A percentile compares a stretch with the other conserved stretches of the same genome.
Evolutionary conservation across 305 asterid species (phyloP).

Genomic region (Fraxinus dipetala): DNA sequence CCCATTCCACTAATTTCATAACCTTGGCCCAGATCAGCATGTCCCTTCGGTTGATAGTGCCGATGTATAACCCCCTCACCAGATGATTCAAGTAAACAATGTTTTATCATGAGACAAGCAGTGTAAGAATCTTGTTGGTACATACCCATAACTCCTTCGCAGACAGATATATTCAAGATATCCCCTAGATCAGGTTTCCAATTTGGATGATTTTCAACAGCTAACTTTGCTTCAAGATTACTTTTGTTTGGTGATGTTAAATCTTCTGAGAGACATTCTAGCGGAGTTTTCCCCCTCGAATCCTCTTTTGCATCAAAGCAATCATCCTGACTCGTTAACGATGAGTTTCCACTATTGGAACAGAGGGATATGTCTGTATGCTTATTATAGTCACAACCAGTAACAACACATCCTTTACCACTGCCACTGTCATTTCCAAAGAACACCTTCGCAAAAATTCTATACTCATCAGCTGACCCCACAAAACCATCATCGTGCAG

Average conservation of each 20-base stretch:
- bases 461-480: conserved; percentile 58
- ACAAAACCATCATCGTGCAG: conserved; percentile 65
- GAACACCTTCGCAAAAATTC: conserved; percentile 62
- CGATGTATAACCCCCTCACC: conserved; percentile 47
- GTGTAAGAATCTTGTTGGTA: conserved; percentile 36
- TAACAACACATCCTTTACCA: conserved; percentile 39
- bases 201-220: conserved; percentile 38
- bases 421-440: conserved; percentile 41
- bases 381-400: conserved; percentile 35
- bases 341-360: conserved; percentile 58
- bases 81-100: conserved; percentile 75
- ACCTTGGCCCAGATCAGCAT: conserved; percentile 31
- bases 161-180: conserved; percentile 34
- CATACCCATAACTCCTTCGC: conserved; percentile 39
- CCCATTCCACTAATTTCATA: conserved; percentile 37
- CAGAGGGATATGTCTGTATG: conserved; percentile 38
- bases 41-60: conserved; percentile 49
- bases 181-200: conserved; percentile 37
- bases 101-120: conserved; percentile 35
- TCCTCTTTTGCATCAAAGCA: conserved; percentile 37
- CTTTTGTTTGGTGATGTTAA: conserved; percentile 27
- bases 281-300: conserved; percentile 29
- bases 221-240: conserved; percentile 33
- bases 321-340: conserved; percentile 52
- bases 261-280: conserved; percentile 35